Conservation (phyloP, 2,329 filamentous ascomycete species). For the Aureobasidium sp. region DNA sequence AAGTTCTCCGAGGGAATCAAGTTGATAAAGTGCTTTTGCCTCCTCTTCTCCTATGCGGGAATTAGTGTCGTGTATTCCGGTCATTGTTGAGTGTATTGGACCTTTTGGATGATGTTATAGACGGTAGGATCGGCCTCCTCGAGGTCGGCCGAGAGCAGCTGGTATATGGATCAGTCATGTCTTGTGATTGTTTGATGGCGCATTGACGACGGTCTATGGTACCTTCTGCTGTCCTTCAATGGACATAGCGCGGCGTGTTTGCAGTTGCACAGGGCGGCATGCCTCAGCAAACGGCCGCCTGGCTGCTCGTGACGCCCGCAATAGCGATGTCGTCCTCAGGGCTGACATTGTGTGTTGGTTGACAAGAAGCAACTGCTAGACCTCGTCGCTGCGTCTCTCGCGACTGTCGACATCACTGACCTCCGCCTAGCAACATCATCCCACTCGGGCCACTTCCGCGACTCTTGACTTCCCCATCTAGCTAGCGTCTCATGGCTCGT, state of each 20-base stretch:
- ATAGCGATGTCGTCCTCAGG: slow-evolving; percentile 31
- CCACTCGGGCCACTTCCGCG: slow-evolving; percentile 1
- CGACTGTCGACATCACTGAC: background rate
- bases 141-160: slow-evolving; percentile 76
- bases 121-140: slow-evolving; percentile 80
- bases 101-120: slow-evolving; percentile 85
- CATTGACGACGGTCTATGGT: background rate
- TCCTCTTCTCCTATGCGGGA: slow-evolving; percentile 69
- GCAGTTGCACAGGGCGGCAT: slow-evolving; percentile 26
- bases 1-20: slow-evolving; percentile 94
- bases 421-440: slow-evolving; percentile 2
- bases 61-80: slow-evolving; percentile 9
- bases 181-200: background rate
- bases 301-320: slow-evolving; percentile 30
- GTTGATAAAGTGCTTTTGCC: slow-evolving; percentile 98
- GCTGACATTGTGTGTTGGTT: slow-evolving; percentile 34
- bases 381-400: background rate
- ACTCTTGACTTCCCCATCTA: background rate
- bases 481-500: background rate
- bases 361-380: slow-evolving; percentile 15
- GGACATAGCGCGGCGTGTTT: slow-evolving; percentile 35
- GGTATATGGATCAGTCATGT: slow-evolving; percentile 17
- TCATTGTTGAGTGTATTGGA: slow-evolving; percentile 33
- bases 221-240: slow-evolving; percentile 44
- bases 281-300: slow-evolving; percentile 25